These are phyloP conservation scores for Diaporthe aspalathi DNA, from an alignment of 2,329 filamentous ascomycete genomes.

Conservation along the genomic window DNA sequence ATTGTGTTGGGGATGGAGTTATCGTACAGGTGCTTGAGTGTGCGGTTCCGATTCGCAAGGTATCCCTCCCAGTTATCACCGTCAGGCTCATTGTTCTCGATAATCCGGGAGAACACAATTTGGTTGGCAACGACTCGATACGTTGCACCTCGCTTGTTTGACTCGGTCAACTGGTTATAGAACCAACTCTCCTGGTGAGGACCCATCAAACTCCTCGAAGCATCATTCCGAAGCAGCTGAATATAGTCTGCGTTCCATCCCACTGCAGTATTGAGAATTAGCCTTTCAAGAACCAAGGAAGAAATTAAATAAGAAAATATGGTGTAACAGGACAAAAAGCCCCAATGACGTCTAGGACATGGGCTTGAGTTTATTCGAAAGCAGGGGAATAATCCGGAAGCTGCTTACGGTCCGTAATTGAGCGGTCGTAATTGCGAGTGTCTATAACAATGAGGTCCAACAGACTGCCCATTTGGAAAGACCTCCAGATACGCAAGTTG, in stretches of 20 bases:
- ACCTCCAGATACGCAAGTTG: conserved; percentile 75
- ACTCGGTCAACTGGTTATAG: conserved; percentile 68
- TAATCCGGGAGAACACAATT: conserved; percentile 67
- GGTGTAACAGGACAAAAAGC: no score
- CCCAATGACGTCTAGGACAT: no score
- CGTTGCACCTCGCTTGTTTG: conserved; percentile 70
- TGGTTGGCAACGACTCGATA: conserved; percentile 81
- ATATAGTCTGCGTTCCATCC: conserved; percentile 73
- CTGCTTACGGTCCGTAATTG: conserved; percentile 68
- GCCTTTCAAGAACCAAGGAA: no score
- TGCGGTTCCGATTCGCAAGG: conserved; percentile 76
- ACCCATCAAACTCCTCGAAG: conserved; percentile 77
- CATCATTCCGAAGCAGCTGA: conserved; percentile 72
- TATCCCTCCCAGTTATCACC: conserved; percentile 66
- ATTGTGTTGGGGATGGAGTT: conserved; percentile 79
- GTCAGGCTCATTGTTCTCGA: conserved; percentile 55
- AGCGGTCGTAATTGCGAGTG: conserved; percentile 75
- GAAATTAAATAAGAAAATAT: no score
- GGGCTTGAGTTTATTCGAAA: no score
- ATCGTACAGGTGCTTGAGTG: conserved; percentile 72
- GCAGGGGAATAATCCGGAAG: no score
- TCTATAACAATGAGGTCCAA: conserved; percentile 77
- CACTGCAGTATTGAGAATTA: no score
- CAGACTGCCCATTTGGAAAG: conserved; percentile 73
- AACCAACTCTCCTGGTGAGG: conserved; percentile 80